Percentiles rank a stretch among this genome's conserved stretches.
phyloP scores from a whole-genome alignment of 768 basidiomycete genomes.

The Tylopilus subfusipes region DNA sequence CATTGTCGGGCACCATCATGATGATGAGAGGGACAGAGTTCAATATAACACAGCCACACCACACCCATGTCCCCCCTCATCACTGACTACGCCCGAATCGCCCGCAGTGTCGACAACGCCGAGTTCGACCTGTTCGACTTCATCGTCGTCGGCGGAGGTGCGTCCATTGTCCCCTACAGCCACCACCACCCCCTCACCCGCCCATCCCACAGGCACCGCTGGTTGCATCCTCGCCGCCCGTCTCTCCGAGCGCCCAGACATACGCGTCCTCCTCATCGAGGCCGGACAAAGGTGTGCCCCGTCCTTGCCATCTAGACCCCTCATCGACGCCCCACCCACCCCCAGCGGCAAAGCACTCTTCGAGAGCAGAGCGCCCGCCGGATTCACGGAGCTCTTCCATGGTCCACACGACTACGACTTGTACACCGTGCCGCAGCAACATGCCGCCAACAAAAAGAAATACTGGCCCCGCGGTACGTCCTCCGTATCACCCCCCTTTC shows the following conservation, averaged over 20 bases:
- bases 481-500: background rate
- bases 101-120: background rate
- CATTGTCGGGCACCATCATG: slow-evolving; percentile 30
- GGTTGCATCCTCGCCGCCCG: slow-evolving; percentile 45
- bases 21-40: background rate
- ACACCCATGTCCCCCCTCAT: background rate
- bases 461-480: slow-evolving; percentile 65
- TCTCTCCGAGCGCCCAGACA: slow-evolving; percentile 36
- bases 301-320: background rate
- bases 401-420: slow-evolving; percentile 51
- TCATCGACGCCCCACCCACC: background rate
- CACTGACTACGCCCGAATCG: slow-evolving; percentile 1
- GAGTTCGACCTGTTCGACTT: slow-evolving; percentile 42
- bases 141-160: slow-evolving; percentile 56
- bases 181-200: background rate
- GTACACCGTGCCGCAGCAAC: slow-evolving; percentile 53
- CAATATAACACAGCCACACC: slow-evolving; percentile 19
- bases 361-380: slow-evolving; percentile 43
- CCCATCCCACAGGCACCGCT: slow-evolving; percentile 35
- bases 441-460: slow-evolving; percentile 43
- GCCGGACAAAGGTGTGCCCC: slow-evolving; percentile 43
- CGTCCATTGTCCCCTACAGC: background rate
- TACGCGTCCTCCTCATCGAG: slow-evolving; percentile 40
- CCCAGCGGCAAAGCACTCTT: slow-evolving; percentile 44
- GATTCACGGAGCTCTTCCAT: slow-evolving; percentile 40